Evolutionary conservation across 176 grass and related monocot genomes (phyloP).

Genomic region (Bothriochloa decipiens): DNA sequence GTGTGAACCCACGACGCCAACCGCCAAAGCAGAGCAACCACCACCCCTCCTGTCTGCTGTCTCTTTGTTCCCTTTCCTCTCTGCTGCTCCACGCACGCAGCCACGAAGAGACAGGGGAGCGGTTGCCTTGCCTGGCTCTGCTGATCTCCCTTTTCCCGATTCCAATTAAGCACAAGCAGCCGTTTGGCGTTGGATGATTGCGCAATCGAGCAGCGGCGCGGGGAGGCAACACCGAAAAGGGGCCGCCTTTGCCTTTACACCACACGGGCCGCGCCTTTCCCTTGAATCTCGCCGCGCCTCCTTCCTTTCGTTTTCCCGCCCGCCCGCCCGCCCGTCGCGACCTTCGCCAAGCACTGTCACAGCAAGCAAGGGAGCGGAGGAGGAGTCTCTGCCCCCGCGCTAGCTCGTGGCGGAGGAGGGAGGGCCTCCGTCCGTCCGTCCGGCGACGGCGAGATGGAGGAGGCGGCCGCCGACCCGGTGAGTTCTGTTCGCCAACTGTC

Average conservation of each 20-base stretch:
- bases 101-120: neutral
- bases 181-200: slow-evolving; percentile 7
- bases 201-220: slow-evolving; percentile 3
- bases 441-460: slow-evolving; percentile 27
- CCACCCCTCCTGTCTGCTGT: neutral
- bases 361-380: neutral
- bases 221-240: neutral
- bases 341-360: neutral
- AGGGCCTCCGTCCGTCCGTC: neutral
- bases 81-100: neutral
- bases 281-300: slow-evolving; percentile 31
- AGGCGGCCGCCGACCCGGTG: slow-evolving; percentile 36
- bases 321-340: slow-evolving; percentile 46
- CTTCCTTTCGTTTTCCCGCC: slow-evolving; percentile 49
- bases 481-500: neutral
- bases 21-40: neutral
- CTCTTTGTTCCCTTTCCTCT: neutral
- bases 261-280: slow-evolving; percentile 24
- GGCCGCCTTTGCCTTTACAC: slow-evolving; percentile 33
- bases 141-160: no score
- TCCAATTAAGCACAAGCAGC: neutral
- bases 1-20: neutral
- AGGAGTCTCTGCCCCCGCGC: neutral
- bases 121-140: neutral
- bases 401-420: neutral